A percentile compares a stretch with the other conserved stretches of the same genome.
Conservation (phyloP, 192 early-diverging fungal species). For the Phlyctochytrium bullatum region DNA sequence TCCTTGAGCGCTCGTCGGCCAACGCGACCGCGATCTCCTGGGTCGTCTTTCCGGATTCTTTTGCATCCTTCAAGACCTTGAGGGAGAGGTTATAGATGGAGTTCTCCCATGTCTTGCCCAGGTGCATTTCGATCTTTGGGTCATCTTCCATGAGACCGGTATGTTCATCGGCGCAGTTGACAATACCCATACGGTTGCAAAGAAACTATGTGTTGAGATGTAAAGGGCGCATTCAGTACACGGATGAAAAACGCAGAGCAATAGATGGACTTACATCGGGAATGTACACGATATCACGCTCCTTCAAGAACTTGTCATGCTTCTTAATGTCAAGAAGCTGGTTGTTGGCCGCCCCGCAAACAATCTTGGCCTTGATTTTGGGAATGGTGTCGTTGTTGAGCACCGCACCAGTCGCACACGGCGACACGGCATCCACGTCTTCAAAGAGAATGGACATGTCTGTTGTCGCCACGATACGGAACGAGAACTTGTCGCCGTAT, state of each 20-base stretch:
- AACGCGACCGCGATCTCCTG: constrained; percentile 35
- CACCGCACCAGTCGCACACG: constrained; percentile 43
- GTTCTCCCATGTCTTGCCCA: constrained; percentile 37
- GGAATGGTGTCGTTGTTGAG: constrained; percentile 41
- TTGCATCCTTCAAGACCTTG: constrained; percentile 22
- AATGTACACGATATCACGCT: constrained; percentile 39
- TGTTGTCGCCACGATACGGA: constrained; percentile 26
- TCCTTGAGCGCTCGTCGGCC: constrained; percentile 29
- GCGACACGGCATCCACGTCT: constrained; percentile 42
- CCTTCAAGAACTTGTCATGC: constrained; percentile 32
- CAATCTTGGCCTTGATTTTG: constrained; percentile 31
- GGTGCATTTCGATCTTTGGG: constrained; percentile 39
- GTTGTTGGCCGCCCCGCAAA: constrained; percentile 52
- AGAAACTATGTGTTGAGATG: constrained; percentile 13
- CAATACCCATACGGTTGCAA: constrained; percentile 40
- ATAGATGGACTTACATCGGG: constrained; percentile 32
- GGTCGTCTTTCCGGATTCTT: constrained; percentile 22
- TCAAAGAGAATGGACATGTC: constrained; percentile 30
- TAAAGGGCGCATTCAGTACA: background rate
- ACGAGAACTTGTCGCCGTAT: constrained; percentile 25
- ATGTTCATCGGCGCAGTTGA: constrained; percentile 48
- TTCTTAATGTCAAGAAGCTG: constrained; percentile 31
- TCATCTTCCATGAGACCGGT: constrained; percentile 39
- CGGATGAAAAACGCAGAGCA: background rate
- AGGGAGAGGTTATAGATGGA: constrained; percentile 42